Conservation (phyloP, 1,284 basidiomycete genomes). For the Ustilago cynodontis region DNA sequence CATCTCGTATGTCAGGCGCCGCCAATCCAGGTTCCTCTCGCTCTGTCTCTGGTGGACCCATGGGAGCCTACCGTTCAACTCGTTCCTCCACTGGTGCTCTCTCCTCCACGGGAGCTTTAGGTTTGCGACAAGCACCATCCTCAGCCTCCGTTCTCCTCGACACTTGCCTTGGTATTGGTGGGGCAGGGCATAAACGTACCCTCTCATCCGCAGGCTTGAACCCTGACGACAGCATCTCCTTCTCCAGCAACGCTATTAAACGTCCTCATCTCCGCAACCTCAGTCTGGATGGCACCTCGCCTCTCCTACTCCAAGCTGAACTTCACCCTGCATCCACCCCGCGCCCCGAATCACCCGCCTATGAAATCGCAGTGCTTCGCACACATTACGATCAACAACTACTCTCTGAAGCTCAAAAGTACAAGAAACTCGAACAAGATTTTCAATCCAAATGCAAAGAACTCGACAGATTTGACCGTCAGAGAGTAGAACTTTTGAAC, state of each 20-base stretch:
- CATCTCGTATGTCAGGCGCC: constrained; percentile 25
- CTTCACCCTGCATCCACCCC: constrained; percentile 32
- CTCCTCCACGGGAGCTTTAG: constrained; percentile 4
- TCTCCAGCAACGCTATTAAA: constrained; percentile 23
- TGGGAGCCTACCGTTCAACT: constrained; percentile 41
- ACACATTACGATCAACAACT: constrained; percentile 60
- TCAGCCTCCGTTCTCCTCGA: constrained; percentile 37
- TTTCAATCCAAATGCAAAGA: constrained; percentile 57
- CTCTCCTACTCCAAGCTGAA: constrained; percentile 34
- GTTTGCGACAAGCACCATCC: constrained; percentile 29
- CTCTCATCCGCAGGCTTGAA: constrained; percentile 34
- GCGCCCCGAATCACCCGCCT: constrained; percentile 41
- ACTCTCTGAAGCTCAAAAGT: constrained; percentile 49
- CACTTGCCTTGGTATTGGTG: constrained; percentile 26
- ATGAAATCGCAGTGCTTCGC: constrained; percentile 55
- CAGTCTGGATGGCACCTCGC: constrained; percentile 42
- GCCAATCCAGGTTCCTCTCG: not conserved
- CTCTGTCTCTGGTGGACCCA: constrained; percentile 24
- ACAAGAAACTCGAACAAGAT: constrained; percentile 59
- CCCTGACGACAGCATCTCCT: constrained; percentile 31
- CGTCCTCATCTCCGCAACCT: constrained; percentile 42
- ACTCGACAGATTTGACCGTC: constrained; percentile 58
- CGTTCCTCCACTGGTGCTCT: constrained; percentile 21
- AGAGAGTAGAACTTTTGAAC: constrained; percentile 58
- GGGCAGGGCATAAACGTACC: constrained; percentile 25